phyloP scores from a whole-genome alignment of 495 filamentous ascomycete species.

The Penicillium soppii region DNA sequence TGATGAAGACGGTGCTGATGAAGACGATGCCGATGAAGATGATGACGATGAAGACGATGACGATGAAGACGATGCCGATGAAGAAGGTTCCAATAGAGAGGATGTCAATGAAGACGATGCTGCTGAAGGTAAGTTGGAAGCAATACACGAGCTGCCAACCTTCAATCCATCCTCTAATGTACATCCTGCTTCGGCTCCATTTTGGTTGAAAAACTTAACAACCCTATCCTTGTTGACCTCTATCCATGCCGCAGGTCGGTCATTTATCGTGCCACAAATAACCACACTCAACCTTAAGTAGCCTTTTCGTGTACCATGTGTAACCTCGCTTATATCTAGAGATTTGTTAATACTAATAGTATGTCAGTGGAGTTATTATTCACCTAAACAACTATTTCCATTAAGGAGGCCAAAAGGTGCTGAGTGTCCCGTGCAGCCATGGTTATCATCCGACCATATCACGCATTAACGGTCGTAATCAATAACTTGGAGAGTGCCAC shows the following conservation, averaged over 20 bases:
- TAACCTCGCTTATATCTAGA: not conserved
- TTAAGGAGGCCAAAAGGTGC: not conserved
- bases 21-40: not conserved
- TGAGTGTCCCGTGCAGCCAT: not conserved
- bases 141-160: slow-evolving; percentile 6
- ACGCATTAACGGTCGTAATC: not conserved
- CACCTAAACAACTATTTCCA: not conserved
- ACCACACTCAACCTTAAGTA: not conserved
- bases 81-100: not conserved
- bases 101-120: not conserved
- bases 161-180: slow-evolving; percentile 8
- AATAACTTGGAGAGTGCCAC: not conserved
- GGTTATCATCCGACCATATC: slow-evolving; percentile 1
- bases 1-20: not conserved
- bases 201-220: slow-evolving; percentile 10
- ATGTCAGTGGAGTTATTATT: not conserved
- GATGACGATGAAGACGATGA: not conserved
- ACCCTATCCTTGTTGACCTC: not conserved
- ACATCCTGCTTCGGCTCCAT: slow-evolving; percentile 3
- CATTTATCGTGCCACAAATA: not conserved
- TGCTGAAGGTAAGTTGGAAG: not conserved
- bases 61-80: not conserved
- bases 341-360: not conserved
- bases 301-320: not conserved
- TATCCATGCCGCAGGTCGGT: slow-evolving; percentile 4